Evolutionary conservation across 148 eudicot genomes (phyloP).

Genomic region (Polygonum maritimum): DNA sequence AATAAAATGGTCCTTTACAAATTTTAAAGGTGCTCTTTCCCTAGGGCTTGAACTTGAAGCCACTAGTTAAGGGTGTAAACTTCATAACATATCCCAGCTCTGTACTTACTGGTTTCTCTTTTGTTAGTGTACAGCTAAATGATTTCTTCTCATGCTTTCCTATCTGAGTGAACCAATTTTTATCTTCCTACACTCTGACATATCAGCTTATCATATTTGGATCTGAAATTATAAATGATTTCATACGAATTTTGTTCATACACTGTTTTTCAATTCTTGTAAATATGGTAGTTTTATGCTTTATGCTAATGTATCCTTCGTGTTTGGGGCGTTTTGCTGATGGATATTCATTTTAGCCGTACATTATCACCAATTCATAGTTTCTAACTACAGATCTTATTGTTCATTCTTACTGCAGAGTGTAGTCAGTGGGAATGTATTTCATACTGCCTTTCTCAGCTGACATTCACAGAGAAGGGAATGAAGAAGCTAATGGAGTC

Average conservation of each 20-base stretch:
- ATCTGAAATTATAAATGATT: neutral
- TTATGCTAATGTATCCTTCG: neutral
- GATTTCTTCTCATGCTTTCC: neutral
- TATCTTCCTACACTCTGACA: neutral
- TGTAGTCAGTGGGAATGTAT: conserved; percentile 72
- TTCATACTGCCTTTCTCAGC: conserved; percentile 97
- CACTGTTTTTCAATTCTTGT: neutral
- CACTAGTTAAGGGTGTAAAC: neutral
- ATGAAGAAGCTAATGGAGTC: conserved; percentile 85
- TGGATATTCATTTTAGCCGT: neutral
- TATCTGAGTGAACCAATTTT: neutral
- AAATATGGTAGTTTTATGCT: neutral
- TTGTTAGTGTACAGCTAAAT: neutral
- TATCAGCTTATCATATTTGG: neutral
- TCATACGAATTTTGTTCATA: neutral
- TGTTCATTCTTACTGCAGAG: conserved; percentile 41
- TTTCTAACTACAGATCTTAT: neutral
- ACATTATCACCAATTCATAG: neutral
- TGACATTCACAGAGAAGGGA: conserved; percentile 90
- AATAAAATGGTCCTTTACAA: neutral
- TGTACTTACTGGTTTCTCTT: neutral
- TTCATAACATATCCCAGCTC: neutral
- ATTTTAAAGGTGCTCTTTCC: neutral
- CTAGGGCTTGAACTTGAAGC: neutral
- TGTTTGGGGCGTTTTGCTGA: neutral